A percentile compares a stretch with the other conserved stretches of the same genome.
Conservation (phyloP, 225 moss, liverwort and hornwort genomes). For the Antitrichia curtipendula region DNA sequence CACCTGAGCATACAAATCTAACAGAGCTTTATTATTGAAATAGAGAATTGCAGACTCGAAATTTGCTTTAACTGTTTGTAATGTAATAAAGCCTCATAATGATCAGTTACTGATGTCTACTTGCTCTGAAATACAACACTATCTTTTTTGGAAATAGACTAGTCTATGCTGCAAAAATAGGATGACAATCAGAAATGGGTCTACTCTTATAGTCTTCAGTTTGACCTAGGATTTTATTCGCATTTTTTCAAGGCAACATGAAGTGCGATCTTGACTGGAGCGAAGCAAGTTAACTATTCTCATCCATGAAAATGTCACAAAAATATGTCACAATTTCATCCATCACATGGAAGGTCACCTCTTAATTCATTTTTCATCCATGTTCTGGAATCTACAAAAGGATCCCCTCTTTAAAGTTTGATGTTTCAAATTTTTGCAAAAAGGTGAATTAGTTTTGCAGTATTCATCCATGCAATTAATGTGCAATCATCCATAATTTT, state of each 20-base stretch:
- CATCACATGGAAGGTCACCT: background rate
- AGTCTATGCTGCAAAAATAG: too few relatives aligned
- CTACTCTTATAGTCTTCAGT: background rate
- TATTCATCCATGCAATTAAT: background rate
- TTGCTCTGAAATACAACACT: too few relatives aligned
- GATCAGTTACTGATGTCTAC: too few relatives aligned
- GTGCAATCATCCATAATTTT: background rate
- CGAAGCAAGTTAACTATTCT: background rate
- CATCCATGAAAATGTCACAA: background rate
- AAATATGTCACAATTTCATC: background rate
- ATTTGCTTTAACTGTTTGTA: too few relatives aligned
- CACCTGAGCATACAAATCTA: too few relatives aligned
- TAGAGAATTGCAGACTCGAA: too few relatives aligned
- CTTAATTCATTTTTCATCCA: background rate
- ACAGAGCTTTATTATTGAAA: too few relatives aligned
- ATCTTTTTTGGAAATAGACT: too few relatives aligned
- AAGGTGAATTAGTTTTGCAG: accelerated
- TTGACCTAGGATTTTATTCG: background rate
- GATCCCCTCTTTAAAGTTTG: background rate
- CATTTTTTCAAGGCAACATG: background rate
- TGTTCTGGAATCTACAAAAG: background rate
- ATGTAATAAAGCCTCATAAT: too few relatives aligned
- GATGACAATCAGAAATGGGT: too few relatives aligned
- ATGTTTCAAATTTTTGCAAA: background rate
- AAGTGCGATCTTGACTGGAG: background rate